Base-by-base conservation (phyloP, 106 monocot species). In the Iris macrosiphon region DNA sequence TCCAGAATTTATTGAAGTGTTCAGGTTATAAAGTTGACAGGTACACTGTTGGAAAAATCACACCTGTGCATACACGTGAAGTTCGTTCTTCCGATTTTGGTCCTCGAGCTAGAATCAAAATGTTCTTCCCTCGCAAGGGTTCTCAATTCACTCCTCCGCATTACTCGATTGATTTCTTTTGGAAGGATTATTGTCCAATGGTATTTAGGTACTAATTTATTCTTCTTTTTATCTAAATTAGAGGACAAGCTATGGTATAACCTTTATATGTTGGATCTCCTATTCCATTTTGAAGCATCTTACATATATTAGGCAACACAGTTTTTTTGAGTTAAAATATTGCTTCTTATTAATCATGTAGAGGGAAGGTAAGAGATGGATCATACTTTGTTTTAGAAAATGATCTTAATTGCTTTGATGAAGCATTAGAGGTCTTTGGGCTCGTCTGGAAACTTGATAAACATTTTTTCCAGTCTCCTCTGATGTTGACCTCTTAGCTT, bases 151-250 rank as follows among this genome's bases (percentile, higher is more conserved):
- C 94, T 38, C 94, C 94, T 62, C 64, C 94, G 41, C 94, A 94
- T 64, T 52, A 78, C 64, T 88, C 94, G 34, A 32, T 79, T 62
- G 76, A 71, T 72, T 94, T 94, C 70, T 75, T 73, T 65, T 94
- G 94, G 94, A 85, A 94, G 79, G 94, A 94, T 53, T 94, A 94
- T 46, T 89, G 88, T 55, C 94, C 88, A 27, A 89, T 94, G 78
- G 88, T 89, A 39, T 94, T 94, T 58, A 81, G 94, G 94, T 88
- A 81, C n/a, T n/a, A n/a, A n/a, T 59, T 59, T 65, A 2, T 23
- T 8, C 34, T 18, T 34, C 24, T 57, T 8, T n/a, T 31, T 59
- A 40, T 30, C 19, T 18, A 31, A 21, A 54, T 46, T 16, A 27
- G 3, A 18, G 10, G 11, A 60, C 17, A n/a, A n/a, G 26, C 2